phyloP scores from a whole-genome alignment of 2,329 filamentous ascomycete genomes.

The Cryphonectria naterciae region DNA sequence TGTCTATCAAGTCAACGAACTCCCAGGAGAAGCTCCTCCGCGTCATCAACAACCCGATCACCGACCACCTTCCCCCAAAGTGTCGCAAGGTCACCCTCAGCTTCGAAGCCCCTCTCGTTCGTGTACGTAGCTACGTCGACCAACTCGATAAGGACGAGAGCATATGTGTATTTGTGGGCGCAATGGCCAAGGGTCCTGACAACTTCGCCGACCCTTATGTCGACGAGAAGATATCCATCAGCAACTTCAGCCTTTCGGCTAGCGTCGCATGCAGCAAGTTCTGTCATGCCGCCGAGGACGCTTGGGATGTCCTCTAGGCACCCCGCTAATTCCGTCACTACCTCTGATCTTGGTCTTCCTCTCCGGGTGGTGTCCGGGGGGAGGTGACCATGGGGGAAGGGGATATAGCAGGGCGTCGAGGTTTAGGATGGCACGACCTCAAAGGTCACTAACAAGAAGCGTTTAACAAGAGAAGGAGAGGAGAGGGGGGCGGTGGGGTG shows the following conservation, averaged over 20 bases:
- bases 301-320: constrained; percentile 82
- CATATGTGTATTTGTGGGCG: constrained; percentile 96
- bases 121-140: constrained; percentile 86
- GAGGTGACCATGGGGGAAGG: neutral
- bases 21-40: constrained; percentile 97
- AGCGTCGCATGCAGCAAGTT: constrained; percentile 99
- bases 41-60: constrained; percentile 98
- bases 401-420: neutral
- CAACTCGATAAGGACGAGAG: constrained; percentile 81
- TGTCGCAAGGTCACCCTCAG: constrained; percentile 97
- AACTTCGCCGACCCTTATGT: constrained; percentile 94
- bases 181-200: constrained; percentile 96
- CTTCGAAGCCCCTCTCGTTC: constrained; percentile 87
- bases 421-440: neutral
- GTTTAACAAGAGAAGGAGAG: constrained; percentile 7
- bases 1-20: constrained; percentile 94
- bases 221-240: constrained; percentile 97
- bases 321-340: neutral
- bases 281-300: constrained; percentile 96
- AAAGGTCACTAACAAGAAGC: neutral
- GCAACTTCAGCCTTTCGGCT: constrained; percentile 95
- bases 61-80: constrained; percentile 93
- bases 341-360: neutral
- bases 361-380: neutral
- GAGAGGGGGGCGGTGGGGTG: constrained; percentile 30